Percentiles rank a stretch among this genome's conserved stretches.
Conservation (phyloP, 2,329 filamentous ascomycete species). For the Fusarium sp. region DNA sequence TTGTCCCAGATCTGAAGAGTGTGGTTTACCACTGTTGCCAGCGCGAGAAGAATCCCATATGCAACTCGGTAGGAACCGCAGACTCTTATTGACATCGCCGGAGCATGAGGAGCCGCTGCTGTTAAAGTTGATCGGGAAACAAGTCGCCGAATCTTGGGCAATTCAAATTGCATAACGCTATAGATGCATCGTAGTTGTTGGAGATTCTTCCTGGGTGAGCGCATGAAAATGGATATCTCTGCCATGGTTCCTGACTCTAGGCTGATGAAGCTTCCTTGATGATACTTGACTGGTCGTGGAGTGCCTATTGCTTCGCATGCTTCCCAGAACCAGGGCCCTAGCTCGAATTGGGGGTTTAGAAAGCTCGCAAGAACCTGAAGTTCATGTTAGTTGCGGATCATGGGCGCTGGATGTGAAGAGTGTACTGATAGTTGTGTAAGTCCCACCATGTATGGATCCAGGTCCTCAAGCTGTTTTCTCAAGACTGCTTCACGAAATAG, state of each 20-base stretch:
- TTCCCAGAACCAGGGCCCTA: slow-evolving; percentile 46
- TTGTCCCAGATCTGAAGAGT: slow-evolving; percentile 29
- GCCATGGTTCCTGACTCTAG: slow-evolving; percentile 34
- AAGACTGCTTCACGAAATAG: slow-evolving; percentile 37
- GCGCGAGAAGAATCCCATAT: slow-evolving; percentile 26
- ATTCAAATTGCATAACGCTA: slow-evolving; percentile 26
- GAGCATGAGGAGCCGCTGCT: slow-evolving; percentile 6
- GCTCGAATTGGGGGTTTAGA: slow-evolving; percentile 30
- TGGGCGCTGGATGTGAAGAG: rapidly evolving
- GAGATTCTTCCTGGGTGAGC: slow-evolving; percentile 19
- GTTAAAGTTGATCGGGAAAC: slow-evolving; percentile 10
- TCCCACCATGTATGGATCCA: slow-evolving; percentile 36
- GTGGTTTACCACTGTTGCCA: slow-evolving; percentile 29
- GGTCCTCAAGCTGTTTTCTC: slow-evolving; percentile 14
- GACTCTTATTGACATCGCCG: not conserved
- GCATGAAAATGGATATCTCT: slow-evolving; percentile 25
- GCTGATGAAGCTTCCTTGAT: slow-evolving; percentile 33
- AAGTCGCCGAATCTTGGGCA: slow-evolving; percentile 22
- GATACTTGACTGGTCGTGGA: slow-evolving; percentile 30
- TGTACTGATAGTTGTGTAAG: slow-evolving; percentile 39
- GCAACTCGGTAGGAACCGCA: slow-evolving; percentile 22
- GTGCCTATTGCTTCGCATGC: slow-evolving; percentile 19
- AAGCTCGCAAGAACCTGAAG: slow-evolving; percentile 34
- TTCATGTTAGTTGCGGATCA: rapidly evolving
- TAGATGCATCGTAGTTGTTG: slow-evolving; percentile 34